Percentiles rank a stretch among this genome's conserved stretches.
These are phyloP conservation scores for Alternaria ethzedia DNA, from an alignment of 2,329 filamentous ascomycete species.

Conservation along the genomic window DNA sequence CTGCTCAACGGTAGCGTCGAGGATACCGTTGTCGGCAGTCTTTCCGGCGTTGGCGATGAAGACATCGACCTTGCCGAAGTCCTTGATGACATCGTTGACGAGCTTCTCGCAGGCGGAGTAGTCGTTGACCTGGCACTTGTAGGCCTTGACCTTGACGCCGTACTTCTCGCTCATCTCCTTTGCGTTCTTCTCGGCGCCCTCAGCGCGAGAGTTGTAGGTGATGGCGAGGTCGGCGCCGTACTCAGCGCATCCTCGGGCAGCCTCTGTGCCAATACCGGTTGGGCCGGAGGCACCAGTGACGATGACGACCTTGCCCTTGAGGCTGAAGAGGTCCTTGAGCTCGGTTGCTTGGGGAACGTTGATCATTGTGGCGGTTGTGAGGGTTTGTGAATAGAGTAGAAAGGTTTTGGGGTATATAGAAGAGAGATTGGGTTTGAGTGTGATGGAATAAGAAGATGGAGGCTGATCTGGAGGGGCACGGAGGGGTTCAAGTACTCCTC, in stretches of 20 bases:
- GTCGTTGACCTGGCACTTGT: conserved; percentile 68
- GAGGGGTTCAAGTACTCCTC: conserved; percentile 45
- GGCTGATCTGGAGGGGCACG: conserved; percentile 18
- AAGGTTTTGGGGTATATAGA: background rate
- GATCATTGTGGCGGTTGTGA: conserved; percentile 51
- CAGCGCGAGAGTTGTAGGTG: conserved; percentile 69
- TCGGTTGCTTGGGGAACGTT: conserved; percentile 62
- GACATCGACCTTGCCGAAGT: conserved; percentile 73
- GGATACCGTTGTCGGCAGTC: conserved; percentile 71
- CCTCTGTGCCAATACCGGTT: conserved; percentile 71
- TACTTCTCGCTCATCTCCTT: conserved; percentile 65
- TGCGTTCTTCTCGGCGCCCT: conserved; percentile 70
- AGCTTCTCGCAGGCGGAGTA: conserved; percentile 64
- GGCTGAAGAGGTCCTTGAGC: conserved; percentile 63
- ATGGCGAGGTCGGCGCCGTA: conserved; percentile 69
- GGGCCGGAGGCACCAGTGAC: conserved; percentile 65
- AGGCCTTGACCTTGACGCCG: conserved; percentile 70
- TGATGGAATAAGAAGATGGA: conserved; percentile 14
- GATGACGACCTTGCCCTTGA: conserved; percentile 62
- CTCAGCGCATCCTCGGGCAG: conserved; percentile 69
- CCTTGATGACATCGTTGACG: conserved; percentile 65
- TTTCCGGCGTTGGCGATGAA: conserved; percentile 75
- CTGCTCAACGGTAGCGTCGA: conserved; percentile 73
- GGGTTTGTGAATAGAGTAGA: background rate
- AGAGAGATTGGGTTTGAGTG: conserved; percentile 14